Base-by-base conservation (phyloP, 257 asterid genomes). In the Eustoma russellianum region DNA sequence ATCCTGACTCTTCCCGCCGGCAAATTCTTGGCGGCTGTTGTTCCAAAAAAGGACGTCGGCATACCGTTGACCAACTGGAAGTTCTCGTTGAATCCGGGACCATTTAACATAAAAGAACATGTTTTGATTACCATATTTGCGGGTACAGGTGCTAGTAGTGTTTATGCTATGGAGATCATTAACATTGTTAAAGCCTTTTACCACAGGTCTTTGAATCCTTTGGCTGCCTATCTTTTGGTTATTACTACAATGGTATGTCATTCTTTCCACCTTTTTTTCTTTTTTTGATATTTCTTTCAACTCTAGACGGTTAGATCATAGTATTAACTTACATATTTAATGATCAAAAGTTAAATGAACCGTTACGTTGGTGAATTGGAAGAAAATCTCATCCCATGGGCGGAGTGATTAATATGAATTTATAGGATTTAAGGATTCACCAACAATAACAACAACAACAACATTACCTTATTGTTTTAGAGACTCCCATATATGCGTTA, bases 41-140 rank as follows among this genome's bases (percentile, higher is more conserved):
- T 85, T 13, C 88, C 93, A 0, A 54, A 60, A 40, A 72, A 24
- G 59, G 38, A 5, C 14, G 35, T 75, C 13, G 52, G 60, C 1
- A 59, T 84, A 17, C 94, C 86, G 30, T 0, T 52, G 5, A 60
- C 63, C 6, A 46, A 52, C 6, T 76, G 80, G 86, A 55, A 79
- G 0, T 79, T 85, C 19, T 38, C 80, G 1, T 45, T 85, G 34
- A 85, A 85, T 17, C 89, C 93, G 0, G 95, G 93, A 3, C 86
- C 86, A 0, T 85, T 85, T 53, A 77, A 63, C 14, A 56, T 82
- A 1, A 85, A 85, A 12, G 95, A 85, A 17, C 93, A 85, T 48
- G 95, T 85, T 17, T 16, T 85, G 62, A 75, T 85, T 51, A 77
- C 79, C 62, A 85, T 85, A 44, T 72, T 85, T 6, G 93, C 95